Conservation (phyloP, 129 eudicot species). For the Pseudognaphalium luteoalbum region DNA sequence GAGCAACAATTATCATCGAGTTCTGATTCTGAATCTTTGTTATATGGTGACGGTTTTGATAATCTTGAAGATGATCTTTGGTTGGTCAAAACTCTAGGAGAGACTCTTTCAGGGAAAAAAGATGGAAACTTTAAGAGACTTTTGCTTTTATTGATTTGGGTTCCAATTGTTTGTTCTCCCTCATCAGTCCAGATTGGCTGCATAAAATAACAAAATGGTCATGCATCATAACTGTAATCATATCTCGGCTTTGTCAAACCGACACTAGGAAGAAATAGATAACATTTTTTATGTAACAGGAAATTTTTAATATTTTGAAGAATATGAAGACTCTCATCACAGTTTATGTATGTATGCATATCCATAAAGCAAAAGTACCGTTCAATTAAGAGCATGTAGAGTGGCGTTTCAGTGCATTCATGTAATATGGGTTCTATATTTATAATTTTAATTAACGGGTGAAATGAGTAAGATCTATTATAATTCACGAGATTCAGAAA, state of each 20-base stretch:
- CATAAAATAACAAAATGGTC: slow-evolving; percentile 29
- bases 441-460: not conserved
- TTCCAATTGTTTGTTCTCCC: slow-evolving; percentile 44
- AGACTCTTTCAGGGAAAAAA: slow-evolving; percentile 61
- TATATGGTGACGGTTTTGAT: slow-evolving; percentile 30
- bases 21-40: slow-evolving; percentile 38
- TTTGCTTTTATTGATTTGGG: slow-evolving; percentile 33
- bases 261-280: slow-evolving; percentile 13
- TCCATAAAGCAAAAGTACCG: not conserved
- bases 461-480: too few relatives aligned
- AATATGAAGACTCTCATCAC: slow-evolving; percentile 11
- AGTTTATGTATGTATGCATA: not conserved
- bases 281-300: slow-evolving; percentile 10
- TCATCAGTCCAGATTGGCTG: slow-evolving; percentile 89
- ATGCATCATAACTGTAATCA: slow-evolving; percentile 14
- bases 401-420: not conserved
- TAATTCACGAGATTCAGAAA: too few relatives aligned
- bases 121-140: slow-evolving; percentile 64
- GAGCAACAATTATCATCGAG: slow-evolving; percentile 34
- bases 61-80: slow-evolving; percentile 38
- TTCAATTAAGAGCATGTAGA: not conserved
- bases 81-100: slow-evolving; percentile 46
- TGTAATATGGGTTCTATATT: not conserved
- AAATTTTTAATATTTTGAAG: not conserved
- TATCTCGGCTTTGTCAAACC: slow-evolving; percentile 32